These are phyloP conservation scores for Balakata baccata DNA, from an alignment of 345 rosid species.

Conservation along the genomic window DNA sequence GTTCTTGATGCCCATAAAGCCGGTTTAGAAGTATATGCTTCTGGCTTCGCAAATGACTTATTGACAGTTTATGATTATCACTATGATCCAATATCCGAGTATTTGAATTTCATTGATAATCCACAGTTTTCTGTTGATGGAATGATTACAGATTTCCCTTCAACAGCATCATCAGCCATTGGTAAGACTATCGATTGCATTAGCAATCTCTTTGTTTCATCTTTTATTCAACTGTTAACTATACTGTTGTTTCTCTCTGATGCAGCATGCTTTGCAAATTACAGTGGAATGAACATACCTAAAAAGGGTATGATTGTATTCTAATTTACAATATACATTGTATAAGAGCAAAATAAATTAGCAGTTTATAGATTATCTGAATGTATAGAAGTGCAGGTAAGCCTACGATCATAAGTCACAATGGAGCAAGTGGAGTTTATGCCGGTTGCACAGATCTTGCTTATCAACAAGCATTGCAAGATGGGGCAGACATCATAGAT, in stretches of 20 bases:
- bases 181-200: slow-evolving; percentile 36
- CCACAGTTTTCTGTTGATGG: slow-evolving; percentile 71
- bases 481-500: slow-evolving; percentile 78
- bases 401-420: slow-evolving; percentile 59
- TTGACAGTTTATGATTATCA: slow-evolving; percentile 52
- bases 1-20: slow-evolving; percentile 77
- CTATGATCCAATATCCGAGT: slow-evolving; percentile 70
- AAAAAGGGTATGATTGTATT: slow-evolving; percentile 31
- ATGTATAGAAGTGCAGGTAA: slow-evolving; percentile 23
- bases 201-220: not conserved
- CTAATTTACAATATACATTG: not conserved
- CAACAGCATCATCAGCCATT: slow-evolving; percentile 66
- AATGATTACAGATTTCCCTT: slow-evolving; percentile 73
- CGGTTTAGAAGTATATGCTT: slow-evolving; percentile 68
- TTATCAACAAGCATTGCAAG: slow-evolving; percentile 67
- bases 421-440: slow-evolving; percentile 83
- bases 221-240: slow-evolving; percentile 8
- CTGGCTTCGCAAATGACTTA: slow-evolving; percentile 72
- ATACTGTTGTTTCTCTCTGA: not conserved
- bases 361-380: too few relatives aligned
- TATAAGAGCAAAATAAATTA: too few relatives aligned
- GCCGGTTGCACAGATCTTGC: slow-evolving; percentile 84
- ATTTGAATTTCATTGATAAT: slow-evolving; percentile 56
- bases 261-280: slow-evolving; percentile 66
- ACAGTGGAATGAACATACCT: slow-evolving; percentile 24